Evolutionary conservation across 2,329 filamentous ascomycete species (phyloP).

Genomic region (Aspergillus uvarum): DNA sequence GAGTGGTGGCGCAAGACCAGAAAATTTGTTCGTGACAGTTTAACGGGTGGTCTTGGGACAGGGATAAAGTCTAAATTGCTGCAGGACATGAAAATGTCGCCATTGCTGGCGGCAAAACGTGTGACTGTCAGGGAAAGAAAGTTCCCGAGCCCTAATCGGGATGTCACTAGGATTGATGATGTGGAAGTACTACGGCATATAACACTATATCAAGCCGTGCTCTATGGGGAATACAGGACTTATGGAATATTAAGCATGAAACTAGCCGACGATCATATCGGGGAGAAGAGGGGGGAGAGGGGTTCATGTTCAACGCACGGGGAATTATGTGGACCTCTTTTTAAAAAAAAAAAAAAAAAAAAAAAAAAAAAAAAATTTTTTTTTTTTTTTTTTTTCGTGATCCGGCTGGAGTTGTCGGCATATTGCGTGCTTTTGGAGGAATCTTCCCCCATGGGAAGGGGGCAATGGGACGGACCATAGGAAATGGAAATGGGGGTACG

Average conservation of each 20-base stretch:
- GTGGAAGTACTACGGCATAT: too few species aligned
- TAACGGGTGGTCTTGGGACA: not conserved
- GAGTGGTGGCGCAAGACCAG: slow-evolving; percentile 4
- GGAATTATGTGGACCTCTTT: not conserved
- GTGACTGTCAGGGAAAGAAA: not conserved
- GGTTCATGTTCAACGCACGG: not conserved
- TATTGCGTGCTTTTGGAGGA: slow-evolving; percentile 23
- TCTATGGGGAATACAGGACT: not conserved
- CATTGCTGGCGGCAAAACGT: not conserved
- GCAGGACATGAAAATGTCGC: not conserved
- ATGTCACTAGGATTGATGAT: not conserved
- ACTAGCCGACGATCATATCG: slow-evolving; percentile 3
- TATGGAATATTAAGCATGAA: slow-evolving; percentile 1
- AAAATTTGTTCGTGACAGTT: slow-evolving; percentile 1
- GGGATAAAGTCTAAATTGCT: not conserved
- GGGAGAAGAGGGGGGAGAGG: not conserved
- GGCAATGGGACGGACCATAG: not conserved
- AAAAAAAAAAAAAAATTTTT: too few species aligned
- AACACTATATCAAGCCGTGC: too few species aligned
- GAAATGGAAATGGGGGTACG: not conserved
- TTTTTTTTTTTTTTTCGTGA: not conserved
- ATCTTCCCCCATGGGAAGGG: slow-evolving; percentile 11
- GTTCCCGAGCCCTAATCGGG: not conserved
- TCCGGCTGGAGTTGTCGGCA: slow-evolving; percentile 10
- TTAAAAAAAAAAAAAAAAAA: too few species aligned